These are phyloP conservation scores for Hypoxylon sp. DNA, from an alignment of 2,329 filamentous ascomycete genomes.

Conservation along the genomic window DNA sequence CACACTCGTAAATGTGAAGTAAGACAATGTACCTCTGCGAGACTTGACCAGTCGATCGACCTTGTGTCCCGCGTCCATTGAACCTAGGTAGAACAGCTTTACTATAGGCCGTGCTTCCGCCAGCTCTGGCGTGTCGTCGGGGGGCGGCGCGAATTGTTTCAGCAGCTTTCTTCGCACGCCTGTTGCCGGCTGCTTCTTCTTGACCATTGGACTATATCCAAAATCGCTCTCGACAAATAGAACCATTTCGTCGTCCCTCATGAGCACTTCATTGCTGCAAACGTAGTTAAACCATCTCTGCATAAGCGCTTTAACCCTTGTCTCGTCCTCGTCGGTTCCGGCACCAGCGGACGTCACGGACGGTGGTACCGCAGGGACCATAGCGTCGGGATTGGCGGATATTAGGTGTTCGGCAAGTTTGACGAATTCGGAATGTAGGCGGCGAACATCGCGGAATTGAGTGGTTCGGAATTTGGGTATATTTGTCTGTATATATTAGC, in stretches of 20 bases:
- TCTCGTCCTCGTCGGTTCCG: slow-evolving; percentile 96
- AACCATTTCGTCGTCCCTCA: slow-evolving; percentile 96
- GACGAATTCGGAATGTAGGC: slow-evolving; percentile 93
- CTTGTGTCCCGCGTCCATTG: slow-evolving; percentile 98
- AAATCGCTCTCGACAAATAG: slow-evolving; percentile 99
- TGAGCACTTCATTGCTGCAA: slow-evolving; percentile 91
- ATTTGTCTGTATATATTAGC: slow-evolving; percentile 79
- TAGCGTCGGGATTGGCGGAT: slow-evolving; percentile 95
- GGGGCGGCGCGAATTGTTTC: slow-evolving; percentile 97
- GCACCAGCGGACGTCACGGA: slow-evolving; percentile 93
- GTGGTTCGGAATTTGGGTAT: slow-evolving; percentile 98
- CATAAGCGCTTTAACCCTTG: slow-evolving; percentile 87
- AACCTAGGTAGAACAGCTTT: slow-evolving; percentile 94
- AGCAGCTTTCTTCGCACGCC: slow-evolving; percentile 94
- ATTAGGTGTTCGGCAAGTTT: slow-evolving; percentile 97
- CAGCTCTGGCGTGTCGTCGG: slow-evolving; percentile 96
- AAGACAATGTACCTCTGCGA: slow-evolving; percentile 77
- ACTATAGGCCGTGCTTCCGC: slow-evolving; percentile 90
- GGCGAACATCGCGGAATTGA: slow-evolving; percentile 96
- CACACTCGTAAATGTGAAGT: slow-evolving; percentile 32
- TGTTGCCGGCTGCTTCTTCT: slow-evolving; percentile 96
- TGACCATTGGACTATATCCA: slow-evolving; percentile 94
- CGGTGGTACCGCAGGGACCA: slow-evolving; percentile 95
- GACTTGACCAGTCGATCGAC: slow-evolving; percentile 94
- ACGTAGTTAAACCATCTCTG: slow-evolving; percentile 97